A percentile compares a stretch with the other conserved stretches of the same genome.
Conservation (phyloP, 2,329 filamentous ascomycete species). For the Pezicula carpinea region DNA sequence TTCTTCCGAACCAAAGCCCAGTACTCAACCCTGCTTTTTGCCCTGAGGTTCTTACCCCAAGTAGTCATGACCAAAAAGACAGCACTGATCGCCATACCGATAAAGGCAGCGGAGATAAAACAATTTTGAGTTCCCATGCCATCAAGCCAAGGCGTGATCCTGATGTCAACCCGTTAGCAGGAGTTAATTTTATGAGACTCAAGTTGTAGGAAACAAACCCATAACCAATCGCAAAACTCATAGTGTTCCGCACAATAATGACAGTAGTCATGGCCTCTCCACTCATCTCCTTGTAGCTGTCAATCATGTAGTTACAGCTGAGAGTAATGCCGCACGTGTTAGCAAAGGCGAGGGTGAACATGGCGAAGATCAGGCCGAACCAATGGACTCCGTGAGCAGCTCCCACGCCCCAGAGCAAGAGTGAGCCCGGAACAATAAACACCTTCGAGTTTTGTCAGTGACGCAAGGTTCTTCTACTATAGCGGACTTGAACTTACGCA, state of each 20-base stretch:
- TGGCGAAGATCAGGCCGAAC: conserved; percentile 39
- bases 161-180: not conserved
- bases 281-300: conserved; percentile 39
- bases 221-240: conserved; percentile 44
- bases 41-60: conserved; percentile 21
- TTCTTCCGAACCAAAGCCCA: not conserved
- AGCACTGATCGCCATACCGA: conserved; percentile 23
- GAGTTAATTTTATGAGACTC: not conserved
- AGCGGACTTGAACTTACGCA: conserved; percentile 16
- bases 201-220: conserved; percentile 25
- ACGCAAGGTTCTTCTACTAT: too few relatives aligned
- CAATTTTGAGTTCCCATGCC: conserved; percentile 36
- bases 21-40: not conserved
- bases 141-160: conserved; percentile 36
- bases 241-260: conserved; percentile 40
- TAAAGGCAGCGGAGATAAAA: conserved; percentile 35
- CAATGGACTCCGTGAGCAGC: conserved; percentile 38
- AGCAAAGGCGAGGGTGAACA: conserved; percentile 37
- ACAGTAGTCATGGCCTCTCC: conserved; percentile 43
- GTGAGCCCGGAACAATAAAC: conserved; percentile 34
- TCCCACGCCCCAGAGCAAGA: conserved; percentile 45
- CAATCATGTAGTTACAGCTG: conserved; percentile 39
- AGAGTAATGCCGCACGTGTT: conserved; percentile 38
- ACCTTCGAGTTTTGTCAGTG: too few relatives aligned
- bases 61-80: conserved; percentile 28